Evolutionary conservation across 768 basidiomycete genomes (phyloP).

Genomic region (Lactarius sp.): DNA sequence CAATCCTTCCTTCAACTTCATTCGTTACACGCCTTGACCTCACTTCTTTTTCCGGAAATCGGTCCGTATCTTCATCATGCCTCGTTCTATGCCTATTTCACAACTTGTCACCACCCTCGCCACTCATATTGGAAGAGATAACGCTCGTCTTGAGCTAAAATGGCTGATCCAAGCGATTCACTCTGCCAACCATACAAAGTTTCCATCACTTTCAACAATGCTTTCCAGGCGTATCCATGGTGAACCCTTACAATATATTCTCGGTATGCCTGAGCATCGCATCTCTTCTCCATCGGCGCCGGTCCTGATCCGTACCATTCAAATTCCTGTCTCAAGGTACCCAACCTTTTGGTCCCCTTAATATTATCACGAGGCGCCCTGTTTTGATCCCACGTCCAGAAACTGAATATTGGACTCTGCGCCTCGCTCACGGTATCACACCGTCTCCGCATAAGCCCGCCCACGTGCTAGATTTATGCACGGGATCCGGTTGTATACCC

Average conservation of each 20-base stretch:
- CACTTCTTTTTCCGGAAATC: no score
- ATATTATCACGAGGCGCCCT: slow-evolving; percentile 67
- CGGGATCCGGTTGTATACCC: slow-evolving; percentile 89
- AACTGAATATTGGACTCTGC: slow-evolving; percentile 78
- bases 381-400: slow-evolving; percentile 93
- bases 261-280: no score
- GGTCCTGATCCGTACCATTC: not conserved
- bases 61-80: not conserved
- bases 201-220: slow-evolving; percentile 40
- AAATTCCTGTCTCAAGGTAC: slow-evolving; percentile 43
- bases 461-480: slow-evolving; percentile 81
- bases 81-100: not conserved
- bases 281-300: not conserved
- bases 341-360: slow-evolving; percentile 83
- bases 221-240: slow-evolving; percentile 56
- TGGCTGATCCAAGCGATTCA: slow-evolving; percentile 43
- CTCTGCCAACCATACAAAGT: slow-evolving; percentile 1
- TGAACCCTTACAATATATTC: slow-evolving; percentile 86
- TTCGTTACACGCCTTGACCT: no score
- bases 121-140: slow-evolving; percentile 33
- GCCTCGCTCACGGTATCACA: slow-evolving; percentile 47
- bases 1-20: no score
- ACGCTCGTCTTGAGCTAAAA: slow-evolving; percentile 40
- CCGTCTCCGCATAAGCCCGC: slow-evolving; percentile 32
- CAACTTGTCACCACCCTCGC: slow-evolving; percentile 32